Percentiles rank a stretch among this genome's conserved stretches.
Conservation (phyloP, 305 asterid genomes). For the Nicotiana rustica region DNA sequence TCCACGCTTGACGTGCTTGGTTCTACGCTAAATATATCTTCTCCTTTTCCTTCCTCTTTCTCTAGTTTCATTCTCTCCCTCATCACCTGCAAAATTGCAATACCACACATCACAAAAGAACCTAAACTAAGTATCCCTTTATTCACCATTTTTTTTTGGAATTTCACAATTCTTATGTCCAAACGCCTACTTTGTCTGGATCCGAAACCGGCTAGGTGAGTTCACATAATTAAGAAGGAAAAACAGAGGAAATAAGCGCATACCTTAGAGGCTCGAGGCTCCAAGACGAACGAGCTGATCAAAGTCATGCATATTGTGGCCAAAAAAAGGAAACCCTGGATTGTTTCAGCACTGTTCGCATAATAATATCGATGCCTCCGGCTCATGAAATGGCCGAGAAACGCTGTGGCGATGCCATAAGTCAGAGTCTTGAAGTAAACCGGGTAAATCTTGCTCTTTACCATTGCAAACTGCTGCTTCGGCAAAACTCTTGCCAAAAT, state of each 20-base stretch:
- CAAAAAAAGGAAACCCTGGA: slow-evolving; percentile 54
- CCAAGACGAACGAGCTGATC: slow-evolving; percentile 59
- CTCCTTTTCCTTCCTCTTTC: slow-evolving; percentile 44
- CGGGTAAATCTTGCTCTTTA: slow-evolving; percentile 79
- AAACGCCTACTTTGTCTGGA: no score
- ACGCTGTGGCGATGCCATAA: slow-evolving; percentile 53
- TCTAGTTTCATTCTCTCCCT: slow-evolving; percentile 44
- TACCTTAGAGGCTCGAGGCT: slow-evolving; percentile 83
- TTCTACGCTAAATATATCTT: neutral
- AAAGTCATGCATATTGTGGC: slow-evolving; percentile 50
- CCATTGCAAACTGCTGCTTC: slow-evolving; percentile 69
- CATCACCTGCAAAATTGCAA: slow-evolving; percentile 41
- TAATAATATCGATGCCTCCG: slow-evolving; percentile 27
- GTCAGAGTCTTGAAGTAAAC: slow-evolving; percentile 76
- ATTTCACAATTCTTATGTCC: no score
- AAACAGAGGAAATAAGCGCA: neutral
- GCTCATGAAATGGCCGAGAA: slow-evolving; percentile 63
- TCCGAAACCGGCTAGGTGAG: neutral
- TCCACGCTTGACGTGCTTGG: neutral
- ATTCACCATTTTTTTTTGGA: no score
- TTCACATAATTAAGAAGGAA: neutral
- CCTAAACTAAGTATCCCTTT: no score
- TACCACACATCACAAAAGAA: neutral
- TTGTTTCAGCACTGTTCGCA: slow-evolving; percentile 27
- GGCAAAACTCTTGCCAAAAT: slow-evolving; percentile 68